These are phyloP conservation scores for Onygenales sp. DNA, from an alignment of 2,329 filamentous ascomycete genomes.

Conservation along the genomic window DNA sequence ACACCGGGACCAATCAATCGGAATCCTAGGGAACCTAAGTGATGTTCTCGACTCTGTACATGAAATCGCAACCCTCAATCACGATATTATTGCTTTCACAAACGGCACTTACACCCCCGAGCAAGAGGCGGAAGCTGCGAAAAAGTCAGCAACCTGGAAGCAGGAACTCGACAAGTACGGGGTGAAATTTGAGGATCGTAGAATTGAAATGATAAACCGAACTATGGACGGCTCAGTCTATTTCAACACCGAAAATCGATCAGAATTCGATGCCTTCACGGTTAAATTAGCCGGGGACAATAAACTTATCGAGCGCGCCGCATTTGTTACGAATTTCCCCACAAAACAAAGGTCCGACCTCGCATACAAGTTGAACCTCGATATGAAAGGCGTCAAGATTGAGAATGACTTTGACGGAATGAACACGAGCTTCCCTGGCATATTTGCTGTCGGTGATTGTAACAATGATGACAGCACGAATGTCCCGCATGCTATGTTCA, in stretches of 20 bases:
- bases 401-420: conserved; percentile 37
- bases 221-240: conserved; percentile 26
- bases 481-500: conserved; percentile 52
- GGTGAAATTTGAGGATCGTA: conserved; percentile 48
- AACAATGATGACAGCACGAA: conserved; percentile 54
- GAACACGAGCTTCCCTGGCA: conserved; percentile 43
- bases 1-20: conserved; percentile 49
- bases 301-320: conserved; percentile 35
- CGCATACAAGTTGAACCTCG: conserved; percentile 40
- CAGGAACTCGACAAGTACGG: conserved; percentile 41
- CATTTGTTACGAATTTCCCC: conserved; percentile 44
- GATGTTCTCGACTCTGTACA: conserved; percentile 38
- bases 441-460: conserved; percentile 51
- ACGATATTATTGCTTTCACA: conserved; percentile 47
- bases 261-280: conserved; percentile 48
- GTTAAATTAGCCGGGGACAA: conserved; percentile 43
- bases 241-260: conserved; percentile 20
- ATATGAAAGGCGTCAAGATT: conserved; percentile 37
- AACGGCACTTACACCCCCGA: conserved; percentile 49
- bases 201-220: conserved; percentile 41
- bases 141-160: conserved; percentile 39
- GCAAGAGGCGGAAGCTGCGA: conserved; percentile 29
- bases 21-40: conserved; percentile 41
- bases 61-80: conserved; percentile 48
- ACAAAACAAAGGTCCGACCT: conserved; percentile 41